Conservation (phyloP, 371 early-diverging fungal genomes). For the Cokeromyces recurvatus region DNA sequence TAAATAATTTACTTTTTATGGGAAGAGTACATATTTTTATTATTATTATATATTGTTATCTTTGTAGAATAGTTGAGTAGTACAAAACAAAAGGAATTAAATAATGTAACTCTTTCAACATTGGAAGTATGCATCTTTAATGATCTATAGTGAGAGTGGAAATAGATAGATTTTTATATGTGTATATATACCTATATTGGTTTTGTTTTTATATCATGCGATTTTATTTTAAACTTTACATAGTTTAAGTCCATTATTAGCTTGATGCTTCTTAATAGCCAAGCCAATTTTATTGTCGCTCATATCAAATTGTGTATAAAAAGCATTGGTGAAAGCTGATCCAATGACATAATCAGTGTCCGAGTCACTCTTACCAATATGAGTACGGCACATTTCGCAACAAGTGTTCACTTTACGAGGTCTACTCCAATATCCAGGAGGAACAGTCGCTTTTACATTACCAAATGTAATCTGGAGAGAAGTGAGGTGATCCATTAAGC, state of each 20-base stretch:
- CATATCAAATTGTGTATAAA: conserved; percentile 40
- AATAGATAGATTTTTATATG: too few species aligned
- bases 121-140: too few species aligned
- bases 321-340: conserved; percentile 41
- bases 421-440: conserved; percentile 41
- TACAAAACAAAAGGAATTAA: too few species aligned
- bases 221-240: too few species aligned
- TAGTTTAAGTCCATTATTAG: conserved; percentile 26
- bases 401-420: conserved; percentile 31
- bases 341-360: conserved; percentile 40
- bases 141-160: too few species aligned
- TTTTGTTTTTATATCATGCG: too few species aligned
- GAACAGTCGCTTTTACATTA: conserved; percentile 28
- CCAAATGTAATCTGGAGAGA: conserved; percentile 34
- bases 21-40: too few species aligned
- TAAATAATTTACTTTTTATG: too few species aligned
- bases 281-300: conserved; percentile 32
- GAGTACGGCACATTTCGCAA: conserved; percentile 37
- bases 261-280: conserved; percentile 32
- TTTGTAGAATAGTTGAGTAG: too few species aligned
- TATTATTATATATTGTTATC: too few species aligned
- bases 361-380: conserved; percentile 34
- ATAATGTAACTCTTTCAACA: too few species aligned
- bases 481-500: conserved; percentile 34
- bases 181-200: too few species aligned